These are phyloP conservation scores for Porpolomopsis calyptriformis DNA, from an alignment of 768 basidiomycete species.

Conservation along the genomic window DNA sequence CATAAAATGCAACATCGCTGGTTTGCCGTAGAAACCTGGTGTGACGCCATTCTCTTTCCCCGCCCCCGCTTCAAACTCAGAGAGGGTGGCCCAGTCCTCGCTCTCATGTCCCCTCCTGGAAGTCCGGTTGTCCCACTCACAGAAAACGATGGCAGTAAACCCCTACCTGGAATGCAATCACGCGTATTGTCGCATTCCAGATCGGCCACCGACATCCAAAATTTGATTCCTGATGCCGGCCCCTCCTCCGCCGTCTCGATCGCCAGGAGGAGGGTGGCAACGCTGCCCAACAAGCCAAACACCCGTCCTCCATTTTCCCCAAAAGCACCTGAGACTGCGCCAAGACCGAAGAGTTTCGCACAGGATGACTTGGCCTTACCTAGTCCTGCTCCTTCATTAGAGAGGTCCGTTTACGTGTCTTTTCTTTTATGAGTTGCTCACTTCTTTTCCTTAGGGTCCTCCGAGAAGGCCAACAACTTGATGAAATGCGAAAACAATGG, in stretches of 20 bases:
- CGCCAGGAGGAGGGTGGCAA: not conserved
- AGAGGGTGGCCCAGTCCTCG: conserved; percentile 13
- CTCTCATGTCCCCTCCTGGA: conserved; percentile 40
- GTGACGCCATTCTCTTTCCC: conserved; percentile 69
- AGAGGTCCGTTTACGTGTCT: conserved; percentile 27
- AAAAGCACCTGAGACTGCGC: conserved; percentile 12
- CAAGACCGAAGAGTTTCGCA: conserved; percentile 49
- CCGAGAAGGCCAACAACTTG: conserved; percentile 49
- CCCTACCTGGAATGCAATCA: conserved; percentile 18
- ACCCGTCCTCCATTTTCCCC: not conserved
- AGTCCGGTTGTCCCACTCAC: conserved; percentile 24
- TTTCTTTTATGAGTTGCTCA: not conserved
- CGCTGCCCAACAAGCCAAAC: not conserved
- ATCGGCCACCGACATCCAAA: conserved; percentile 30
- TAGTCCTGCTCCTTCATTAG: conserved; percentile 50
- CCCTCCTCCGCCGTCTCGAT: not conserved
- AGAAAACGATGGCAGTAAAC: not conserved
- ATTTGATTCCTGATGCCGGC: not conserved
- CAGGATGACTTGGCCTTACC: conserved; percentile 48
- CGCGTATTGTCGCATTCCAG: conserved; percentile 41
- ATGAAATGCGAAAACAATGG: conserved; percentile 59
- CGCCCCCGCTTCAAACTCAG: conserved; percentile 56
- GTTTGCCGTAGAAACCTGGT: conserved; percentile 72
- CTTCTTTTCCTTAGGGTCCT: conserved; percentile 42
- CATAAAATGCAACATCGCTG: conserved; percentile 38